Evolutionary conservation across 1,139 yeast species (phyloP), one percentile per base, ranked within the genome.

Genomic region (Pneumocystis oryctolagi): DNA sequence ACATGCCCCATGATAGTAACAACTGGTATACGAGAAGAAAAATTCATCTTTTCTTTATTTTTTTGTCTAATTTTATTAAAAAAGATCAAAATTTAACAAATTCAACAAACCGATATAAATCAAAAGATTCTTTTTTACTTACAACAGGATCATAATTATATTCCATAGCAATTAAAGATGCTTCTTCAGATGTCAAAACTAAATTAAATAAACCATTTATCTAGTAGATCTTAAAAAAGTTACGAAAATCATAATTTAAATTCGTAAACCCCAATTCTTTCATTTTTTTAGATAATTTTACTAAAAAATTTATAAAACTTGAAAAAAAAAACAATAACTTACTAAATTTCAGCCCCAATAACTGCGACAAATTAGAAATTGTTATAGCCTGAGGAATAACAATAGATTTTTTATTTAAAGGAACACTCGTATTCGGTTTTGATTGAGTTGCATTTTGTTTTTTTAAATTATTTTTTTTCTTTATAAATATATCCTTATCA

Each of bases 1-100:
- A 92, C 98, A 74, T 92, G 99, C 4, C 99, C 99, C 97, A 92
- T 92, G 62, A 92, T 88, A 0, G 98, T 90, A 1, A 92, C 97
- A 32, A 92, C 86, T 0, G 99, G 98, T 0, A 98, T 89, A 68
- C 98, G 78, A 18, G 84, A 79, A 62, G 82, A 82, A 66, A 86
- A 73, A 30, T 73, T 68, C 9, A 75, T 73, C 4, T 78, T 75
- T 58, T 81, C 80, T 9, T 72, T 75, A 1, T 75, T 70, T 6
- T 65, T 66, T 1, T 73, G 71, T 2, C 74, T 70, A 5, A 59
- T 31, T 20, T 6, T 25, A 28, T 35, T 31, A 5, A 53, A 28
- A 61, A 61, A 32, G 20, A n/a, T 12, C 35, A 16, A 32, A 1
- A 32, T 9, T 20, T 2, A 34, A 40, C 6, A 47, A 61, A 28